Conservation (phyloP, 2,329 filamentous ascomycete species). For the Pseudocercospora crystallina region DNA sequence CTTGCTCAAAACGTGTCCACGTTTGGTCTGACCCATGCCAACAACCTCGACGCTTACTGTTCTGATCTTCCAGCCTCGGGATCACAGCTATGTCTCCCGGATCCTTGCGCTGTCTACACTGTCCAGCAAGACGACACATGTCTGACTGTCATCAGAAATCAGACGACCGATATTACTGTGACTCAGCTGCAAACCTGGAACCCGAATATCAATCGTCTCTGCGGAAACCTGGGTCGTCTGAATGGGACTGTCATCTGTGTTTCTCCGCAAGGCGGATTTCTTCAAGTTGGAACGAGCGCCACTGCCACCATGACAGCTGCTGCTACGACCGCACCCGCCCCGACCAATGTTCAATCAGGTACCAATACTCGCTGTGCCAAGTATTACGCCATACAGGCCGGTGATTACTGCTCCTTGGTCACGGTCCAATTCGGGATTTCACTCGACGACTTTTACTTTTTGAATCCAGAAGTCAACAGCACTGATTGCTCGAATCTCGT, state of each 20-base stretch:
- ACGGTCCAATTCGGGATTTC: too few relatives aligned
- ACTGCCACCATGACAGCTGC: too few relatives aligned
- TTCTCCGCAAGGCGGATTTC: neutral
- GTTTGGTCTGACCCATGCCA: neutral
- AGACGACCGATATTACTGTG: neutral
- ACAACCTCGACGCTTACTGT: neutral
- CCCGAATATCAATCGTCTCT: neutral
- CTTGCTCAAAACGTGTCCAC: neutral
- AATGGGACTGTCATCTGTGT: neutral
- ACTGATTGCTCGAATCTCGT: too few relatives aligned
- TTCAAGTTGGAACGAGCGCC: too few relatives aligned
- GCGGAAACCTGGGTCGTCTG: neutral
- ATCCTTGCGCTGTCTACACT: neutral
- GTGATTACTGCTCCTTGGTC: too few relatives aligned
- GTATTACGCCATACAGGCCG: too few relatives aligned
- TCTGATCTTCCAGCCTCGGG: neutral
- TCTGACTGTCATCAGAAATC: neutral
- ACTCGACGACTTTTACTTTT: too few relatives aligned
- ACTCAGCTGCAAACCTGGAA: neutral
- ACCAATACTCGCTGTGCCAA: too few relatives aligned
- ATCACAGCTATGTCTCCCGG: neutral
- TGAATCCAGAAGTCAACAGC: too few relatives aligned
- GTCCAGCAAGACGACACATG: neutral
- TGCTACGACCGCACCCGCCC: too few relatives aligned
- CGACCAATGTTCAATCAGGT: too few relatives aligned